Conservation (phyloP, 2,329 filamentous ascomycete genomes). For the Rhinocladiella similis region DNA sequence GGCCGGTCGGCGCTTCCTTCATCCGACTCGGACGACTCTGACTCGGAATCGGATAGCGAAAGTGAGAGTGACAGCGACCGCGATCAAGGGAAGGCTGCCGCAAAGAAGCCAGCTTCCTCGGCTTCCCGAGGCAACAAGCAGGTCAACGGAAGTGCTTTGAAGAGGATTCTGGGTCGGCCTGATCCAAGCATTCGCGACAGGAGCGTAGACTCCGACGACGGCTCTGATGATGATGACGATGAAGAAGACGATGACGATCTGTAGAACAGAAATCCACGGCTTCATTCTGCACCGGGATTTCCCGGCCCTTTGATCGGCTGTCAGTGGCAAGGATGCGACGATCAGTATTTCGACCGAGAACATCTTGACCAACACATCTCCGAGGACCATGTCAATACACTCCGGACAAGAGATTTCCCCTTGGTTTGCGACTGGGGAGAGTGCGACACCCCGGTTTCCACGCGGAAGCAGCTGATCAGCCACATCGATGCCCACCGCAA, state of each 20-base stretch:
- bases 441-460: not conserved
- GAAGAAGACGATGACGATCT: conserved; percentile 1
- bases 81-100: not conserved
- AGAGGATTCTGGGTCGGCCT: not conserved
- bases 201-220: conserved; percentile 12
- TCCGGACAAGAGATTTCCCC: not conserved
- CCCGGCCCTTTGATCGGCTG: not conserved
- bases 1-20: conserved; percentile 3
- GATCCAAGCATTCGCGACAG: conserved; percentile 15
- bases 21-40: not conserved
- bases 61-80: conserved; percentile 1
- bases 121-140: not conserved
- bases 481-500: no score
- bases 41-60: conserved; percentile 9
- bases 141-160: not conserved
- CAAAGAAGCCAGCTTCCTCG: not conserved
- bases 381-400: not conserved
- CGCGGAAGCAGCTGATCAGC: not conserved
- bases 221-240: not conserved
- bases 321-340: not conserved
- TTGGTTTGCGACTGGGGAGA: not conserved
- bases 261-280: not conserved
- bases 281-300: not conserved
- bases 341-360: not conserved
- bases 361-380: not conserved